Evolutionary conservation across 148 eudicot genomes (phyloP).

Genomic region (Amaranthus cruentus): DNA sequence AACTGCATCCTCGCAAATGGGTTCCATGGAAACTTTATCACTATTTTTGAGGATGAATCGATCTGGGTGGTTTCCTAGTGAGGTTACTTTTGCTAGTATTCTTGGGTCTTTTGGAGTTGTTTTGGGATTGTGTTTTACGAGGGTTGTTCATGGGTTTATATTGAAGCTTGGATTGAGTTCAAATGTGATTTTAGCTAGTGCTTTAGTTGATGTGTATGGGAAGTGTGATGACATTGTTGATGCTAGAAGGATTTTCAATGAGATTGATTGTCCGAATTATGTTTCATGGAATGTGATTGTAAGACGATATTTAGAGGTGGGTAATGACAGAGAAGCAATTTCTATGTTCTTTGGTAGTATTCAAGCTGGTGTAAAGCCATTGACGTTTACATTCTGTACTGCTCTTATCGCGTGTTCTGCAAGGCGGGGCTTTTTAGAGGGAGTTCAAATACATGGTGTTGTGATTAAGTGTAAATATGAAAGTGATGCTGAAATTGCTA

Average conservation of each 20-base stretch:
- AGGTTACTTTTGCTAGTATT: constrained; percentile 63
- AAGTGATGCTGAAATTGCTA: constrained; percentile 46
- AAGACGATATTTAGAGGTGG: constrained; percentile 65
- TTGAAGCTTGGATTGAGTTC: constrained; percentile 45
- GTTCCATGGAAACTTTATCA: constrained; percentile 34
- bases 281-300: constrained; percentile 83
- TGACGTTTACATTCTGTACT: constrained; percentile 52
- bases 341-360: constrained; percentile 48
- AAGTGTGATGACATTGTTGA: constrained; percentile 60
- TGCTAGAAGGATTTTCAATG: constrained; percentile 69
- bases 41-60: constrained; percentile 46
- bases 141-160: constrained; percentile 56
- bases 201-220: constrained; percentile 73
- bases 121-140: constrained; percentile 40
- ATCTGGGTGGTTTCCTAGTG: constrained; percentile 35
- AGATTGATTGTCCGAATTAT: constrained; percentile 49
- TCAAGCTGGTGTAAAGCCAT: constrained; percentile 37
- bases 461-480: constrained; percentile 43
- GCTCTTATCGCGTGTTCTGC: constrained; percentile 68
- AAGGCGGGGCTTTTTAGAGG: constrained; percentile 41
- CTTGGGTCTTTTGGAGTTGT: constrained; percentile 54
- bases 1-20: constrained; percentile 37
- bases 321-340: constrained; percentile 41
- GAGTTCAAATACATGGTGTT: constrained; percentile 59
- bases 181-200: constrained; percentile 70